Conservation (phyloP, 176 grass and related monocot genomes). For the Eleusine indica region DNA sequence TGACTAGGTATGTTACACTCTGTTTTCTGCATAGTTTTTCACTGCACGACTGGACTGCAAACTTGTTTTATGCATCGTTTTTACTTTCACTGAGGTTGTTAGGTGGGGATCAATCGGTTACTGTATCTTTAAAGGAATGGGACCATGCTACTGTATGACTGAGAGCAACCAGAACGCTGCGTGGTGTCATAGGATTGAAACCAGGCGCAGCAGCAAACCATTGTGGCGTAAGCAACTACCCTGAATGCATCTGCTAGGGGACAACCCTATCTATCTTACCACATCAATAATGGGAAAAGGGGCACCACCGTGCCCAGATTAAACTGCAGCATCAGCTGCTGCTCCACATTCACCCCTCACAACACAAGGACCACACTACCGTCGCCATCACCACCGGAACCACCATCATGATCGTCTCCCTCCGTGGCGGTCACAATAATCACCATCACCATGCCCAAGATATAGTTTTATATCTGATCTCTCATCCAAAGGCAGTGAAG, state of each 20-base stretch:
- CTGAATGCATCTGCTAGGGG: not conserved
- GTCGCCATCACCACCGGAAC: not conserved
- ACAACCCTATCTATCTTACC: not conserved
- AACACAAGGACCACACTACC: not conserved
- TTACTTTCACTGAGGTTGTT: not conserved
- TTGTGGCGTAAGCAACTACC: not conserved
- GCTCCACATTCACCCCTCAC: not conserved
- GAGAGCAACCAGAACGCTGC: too few species aligned
- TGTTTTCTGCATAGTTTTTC: not conserved
- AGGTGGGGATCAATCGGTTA: not conserved
- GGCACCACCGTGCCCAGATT: not conserved
- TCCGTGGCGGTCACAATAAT: not conserved
- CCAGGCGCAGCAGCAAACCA: not conserved
- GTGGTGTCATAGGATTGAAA: not conserved
- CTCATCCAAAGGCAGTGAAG: too few species aligned
- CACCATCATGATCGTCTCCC: constrained; percentile 18
- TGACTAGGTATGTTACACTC: not conserved
- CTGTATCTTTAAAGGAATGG: not conserved
- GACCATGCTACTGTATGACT: not conserved
- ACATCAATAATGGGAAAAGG: constrained; percentile 23
- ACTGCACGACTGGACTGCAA: not conserved
- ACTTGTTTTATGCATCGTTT: not conserved
- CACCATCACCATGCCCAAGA: not conserved
- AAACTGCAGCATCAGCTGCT: not conserved
- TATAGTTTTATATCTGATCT: too few species aligned